Percentiles rank a stretch among this genome's conserved stretches.
Evolutionary conservation across 148 eudicot species (phyloP).

Genomic region (Pharnaceum exiguum): DNA sequence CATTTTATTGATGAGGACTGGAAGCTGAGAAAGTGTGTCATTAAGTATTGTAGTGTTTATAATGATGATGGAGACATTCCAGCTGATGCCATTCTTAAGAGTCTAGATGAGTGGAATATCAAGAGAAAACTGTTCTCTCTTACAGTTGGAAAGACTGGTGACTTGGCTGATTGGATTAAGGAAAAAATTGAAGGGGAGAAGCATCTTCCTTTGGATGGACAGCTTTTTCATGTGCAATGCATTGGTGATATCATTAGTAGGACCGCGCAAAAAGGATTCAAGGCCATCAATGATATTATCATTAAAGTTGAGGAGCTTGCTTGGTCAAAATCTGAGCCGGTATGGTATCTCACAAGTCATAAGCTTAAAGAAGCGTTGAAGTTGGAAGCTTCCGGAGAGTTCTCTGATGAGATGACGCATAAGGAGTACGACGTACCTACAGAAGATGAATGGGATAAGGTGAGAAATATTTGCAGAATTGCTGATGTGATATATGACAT

Average conservation of each 20-base stretch:
- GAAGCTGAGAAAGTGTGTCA: conserved; percentile 14
- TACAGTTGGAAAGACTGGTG: not conserved
- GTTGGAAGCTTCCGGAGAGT: conserved; percentile 10
- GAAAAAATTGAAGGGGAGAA: conserved; percentile 5
- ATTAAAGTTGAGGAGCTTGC: not conserved
- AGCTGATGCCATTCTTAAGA: not conserved
- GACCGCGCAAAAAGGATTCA: conserved; percentile 11
- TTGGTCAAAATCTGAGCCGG: conserved; percentile 12
- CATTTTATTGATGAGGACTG: conserved; percentile 23
- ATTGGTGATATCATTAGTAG: conserved; percentile 7
- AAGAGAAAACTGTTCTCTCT: conserved; percentile 7
- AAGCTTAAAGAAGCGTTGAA: conserved; percentile 14
- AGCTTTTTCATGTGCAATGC: conserved; percentile 20
- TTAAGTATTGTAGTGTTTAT: not conserved
- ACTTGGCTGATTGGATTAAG: conserved; percentile 10
- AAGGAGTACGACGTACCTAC: conserved; percentile 13
- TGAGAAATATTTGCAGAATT: conserved; percentile 14
- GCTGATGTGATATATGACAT: conserved; percentile 13
- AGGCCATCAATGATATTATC: conserved; percentile 8
- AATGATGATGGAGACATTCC: not conserved
- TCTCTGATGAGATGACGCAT: not conserved
- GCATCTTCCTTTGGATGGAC: conserved; percentile 15
- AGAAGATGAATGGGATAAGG: conserved; percentile 26
- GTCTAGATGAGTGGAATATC: conserved; percentile 11
- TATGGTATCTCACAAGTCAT: conserved; percentile 17